These are phyloP conservation scores for Fusarium sp. DNA, from an alignment of 2,329 filamentous ascomycete genomes.

Conservation along the genomic window DNA sequence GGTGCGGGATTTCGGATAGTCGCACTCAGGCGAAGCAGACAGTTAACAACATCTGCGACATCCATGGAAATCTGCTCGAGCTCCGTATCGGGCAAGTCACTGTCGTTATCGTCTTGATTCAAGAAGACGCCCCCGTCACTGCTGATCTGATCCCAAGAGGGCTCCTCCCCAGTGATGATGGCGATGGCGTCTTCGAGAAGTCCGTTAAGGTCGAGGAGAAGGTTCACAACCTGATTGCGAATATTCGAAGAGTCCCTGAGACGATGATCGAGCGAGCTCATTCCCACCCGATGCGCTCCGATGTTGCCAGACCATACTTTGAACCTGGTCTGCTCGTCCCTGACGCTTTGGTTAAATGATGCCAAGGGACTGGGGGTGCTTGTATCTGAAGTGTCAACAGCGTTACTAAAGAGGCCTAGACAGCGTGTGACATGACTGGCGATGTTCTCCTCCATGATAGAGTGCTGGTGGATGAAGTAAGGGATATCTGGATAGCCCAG, in stretches of 20 bases:
- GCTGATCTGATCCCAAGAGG: slow-evolving; percentile 4
- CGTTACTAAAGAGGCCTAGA: neutral
- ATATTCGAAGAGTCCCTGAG: slow-evolving; percentile 26
- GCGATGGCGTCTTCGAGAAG: neutral
- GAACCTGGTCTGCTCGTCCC: slow-evolving; percentile 11
- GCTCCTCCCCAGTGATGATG: neutral
- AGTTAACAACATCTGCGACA: slow-evolving; percentile 2
- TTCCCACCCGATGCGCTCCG: neutral
- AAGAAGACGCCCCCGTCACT: neutral
- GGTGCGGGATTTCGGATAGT: slow-evolving; percentile 19
- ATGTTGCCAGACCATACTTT: slow-evolving; percentile 25
- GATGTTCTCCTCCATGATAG: neutral
- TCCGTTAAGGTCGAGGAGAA: neutral
- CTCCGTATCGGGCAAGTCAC: neutral
- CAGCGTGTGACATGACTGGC: neutral
- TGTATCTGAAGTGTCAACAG: neutral
- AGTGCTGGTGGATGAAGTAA: neutral
- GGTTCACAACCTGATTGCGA: neutral
- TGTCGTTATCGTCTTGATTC: accelerated
- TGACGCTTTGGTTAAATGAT: neutral
- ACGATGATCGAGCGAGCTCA: slow-evolving; percentile 1
- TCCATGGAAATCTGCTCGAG: neutral
- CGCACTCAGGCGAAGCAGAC: neutral
- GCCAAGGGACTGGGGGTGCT: accelerated
- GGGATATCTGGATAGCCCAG: neutral